Base-by-base conservation (phyloP, 768 basidiomycete genomes). In the Basidioascus undulatus region DNA sequence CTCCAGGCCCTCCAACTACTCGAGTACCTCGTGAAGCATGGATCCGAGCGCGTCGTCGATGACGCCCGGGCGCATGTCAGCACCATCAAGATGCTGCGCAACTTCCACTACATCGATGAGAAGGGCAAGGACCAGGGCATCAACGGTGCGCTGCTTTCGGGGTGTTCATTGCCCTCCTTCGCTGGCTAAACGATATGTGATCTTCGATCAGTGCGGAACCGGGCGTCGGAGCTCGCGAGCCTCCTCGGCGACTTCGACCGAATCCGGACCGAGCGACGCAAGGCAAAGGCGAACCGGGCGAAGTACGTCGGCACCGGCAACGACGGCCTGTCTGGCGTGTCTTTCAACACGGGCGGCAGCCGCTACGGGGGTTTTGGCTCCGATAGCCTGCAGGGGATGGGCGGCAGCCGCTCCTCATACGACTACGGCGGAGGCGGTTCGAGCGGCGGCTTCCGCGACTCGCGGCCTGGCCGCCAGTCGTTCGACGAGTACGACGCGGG, bases 81-180 rank as follows among this genome's bases (percentile, higher is more conserved):
- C 21, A 89, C 87, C 16, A 68, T 98, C 51, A 96, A 96, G 62
- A 94, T 96, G 82, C 70, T 96, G 10, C 65, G 86, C 43, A 92
- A 76, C 53, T 98, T 98, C 62, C 89, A 96, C 55, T 94, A 94
- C 57, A 81, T 94, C 42, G 92, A 98, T 49, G 89, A 96, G 47
- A 89, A 89, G 62, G 86, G 83, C 37, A 96, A 98, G 57, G 92
- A 98, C 53, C 83, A 98, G 58, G 92, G 92, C 6, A 68, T 92
- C 51, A 98, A 98, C 52, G 84, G 87, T 84, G 47, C n/a, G 58
- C 41, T 21, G 5, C 9, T 18, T n/a, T 5, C 28, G 12, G 4
- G n/a, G 12, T 24, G 1, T 26, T 26, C 16, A 5, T 13, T 11
- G 5, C 15, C 12, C 24, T 13, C 8, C 9, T 15, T 24, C 13